Base-by-base conservation (phyloP, 2,329 filamentous ascomycete genomes). In the Dactylonectria estremocensis region DNA sequence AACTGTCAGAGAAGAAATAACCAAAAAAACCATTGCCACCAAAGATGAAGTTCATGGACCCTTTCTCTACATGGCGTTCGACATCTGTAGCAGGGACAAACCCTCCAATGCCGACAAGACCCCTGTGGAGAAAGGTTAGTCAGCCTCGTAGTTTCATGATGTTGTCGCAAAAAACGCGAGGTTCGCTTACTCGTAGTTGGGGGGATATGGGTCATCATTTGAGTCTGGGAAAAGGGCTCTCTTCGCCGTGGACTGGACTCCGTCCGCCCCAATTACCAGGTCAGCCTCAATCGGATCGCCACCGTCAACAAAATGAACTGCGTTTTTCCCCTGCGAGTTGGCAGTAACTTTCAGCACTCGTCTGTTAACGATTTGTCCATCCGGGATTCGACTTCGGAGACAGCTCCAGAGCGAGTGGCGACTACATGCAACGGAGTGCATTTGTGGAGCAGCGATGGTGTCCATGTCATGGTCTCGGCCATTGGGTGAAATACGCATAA, bases 241-340 rank as follows among this genome's bases (percentile, higher is more conserved):
- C 52, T 72, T 76, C 8, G 66, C 61, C 8, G 52, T 61, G 46
- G 72, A 72, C 9, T 65, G 68, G 5, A 77, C 53, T 3, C 75
- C 75, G 37, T 77, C 75, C 1, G 75, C 75, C 2, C 75, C 75
- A 40, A 77, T 71, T 8, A 77, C 67, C 10, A 77, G 46, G 45
- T 77, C 74, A 1, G 64, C 75, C 22, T 77, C 72, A 9, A 70
- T 58, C 0, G 70, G 20, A 5, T 71, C 56, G 22, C 70, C 68
- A 2, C 66, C 74, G 20, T 77, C 75, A 5, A 52, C 66, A 50
- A 77, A 76, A 13, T 52, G 64, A 48, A 77, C 49, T 1, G 58
- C 18, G 22, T 76, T 76, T 28, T 48, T 63, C 10, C 73, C 67
- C 1, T 71, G 35, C 0, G 67, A 9, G 13, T 68, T 70, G 3